Percentiles rank a stretch among this genome's conserved stretches.
Conservation (phyloP, 2,329 filamentous ascomycete species). For the Alternaria incomplexa region DNA sequence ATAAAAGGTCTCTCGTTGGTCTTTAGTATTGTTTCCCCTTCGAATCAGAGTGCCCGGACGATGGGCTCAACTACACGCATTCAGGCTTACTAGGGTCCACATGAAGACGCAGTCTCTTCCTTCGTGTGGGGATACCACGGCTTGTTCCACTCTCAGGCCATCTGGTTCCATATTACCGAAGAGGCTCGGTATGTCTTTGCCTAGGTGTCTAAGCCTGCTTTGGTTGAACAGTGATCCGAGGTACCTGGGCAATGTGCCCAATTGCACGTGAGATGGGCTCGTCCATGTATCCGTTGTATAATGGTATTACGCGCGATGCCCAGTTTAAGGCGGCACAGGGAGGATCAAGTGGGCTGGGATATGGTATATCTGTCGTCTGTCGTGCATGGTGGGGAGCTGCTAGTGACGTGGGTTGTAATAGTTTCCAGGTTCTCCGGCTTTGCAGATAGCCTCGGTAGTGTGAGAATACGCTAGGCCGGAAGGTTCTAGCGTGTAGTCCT, state of each 20-base stretch:
- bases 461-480: neutral
- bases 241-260: neutral
- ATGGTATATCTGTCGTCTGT: conserved; percentile 1
- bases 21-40: conserved; percentile 18
- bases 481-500: neutral
- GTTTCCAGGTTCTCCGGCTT: conserved; percentile 5
- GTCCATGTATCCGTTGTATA: neutral
- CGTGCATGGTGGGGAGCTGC: conserved; percentile 7
- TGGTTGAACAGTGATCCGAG: conserved; percentile 8
- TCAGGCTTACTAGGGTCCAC: conserved; percentile 12
- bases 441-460: neutral
- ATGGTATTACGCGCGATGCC: conserved; percentile 2
- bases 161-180: conserved; percentile 19
- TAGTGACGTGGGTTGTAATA: conserved; percentile 11
- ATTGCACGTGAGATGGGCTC: neutral
- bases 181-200: neutral
- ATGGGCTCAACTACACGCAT: conserved; percentile 3
- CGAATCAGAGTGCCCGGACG: neutral
- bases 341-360: conserved; percentile 4
- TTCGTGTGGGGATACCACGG: conserved; percentile 10
- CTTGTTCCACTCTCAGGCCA: conserved; percentile 2
- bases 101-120: conserved; percentile 1
- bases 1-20: neutral
- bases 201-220: conserved; percentile 2
- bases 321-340: neutral